Conservation (phyloP, 345 rosid species). For the Lepidium africanum region DNA sequence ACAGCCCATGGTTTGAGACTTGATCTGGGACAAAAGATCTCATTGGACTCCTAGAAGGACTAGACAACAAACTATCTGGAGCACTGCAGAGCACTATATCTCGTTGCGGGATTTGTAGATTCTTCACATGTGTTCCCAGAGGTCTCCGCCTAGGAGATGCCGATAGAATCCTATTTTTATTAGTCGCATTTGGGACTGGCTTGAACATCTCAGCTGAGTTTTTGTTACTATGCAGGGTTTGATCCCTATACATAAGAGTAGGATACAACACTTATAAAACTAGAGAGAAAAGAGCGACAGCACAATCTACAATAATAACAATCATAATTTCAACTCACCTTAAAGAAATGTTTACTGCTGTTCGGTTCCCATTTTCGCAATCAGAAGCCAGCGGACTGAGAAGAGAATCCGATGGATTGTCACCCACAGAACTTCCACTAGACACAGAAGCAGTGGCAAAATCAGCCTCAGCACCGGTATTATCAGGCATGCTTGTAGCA, state of each 20-base stretch:
- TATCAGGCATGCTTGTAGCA: conserved; percentile 39
- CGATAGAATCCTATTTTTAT: conserved; percentile 39
- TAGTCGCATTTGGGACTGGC: conserved; percentile 40
- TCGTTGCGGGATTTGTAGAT: conserved; percentile 59
- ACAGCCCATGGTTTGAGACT: conserved; percentile 53
- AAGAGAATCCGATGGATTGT: conserved; percentile 53
- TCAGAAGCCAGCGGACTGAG: conserved; percentile 69
- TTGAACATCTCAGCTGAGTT: conserved; percentile 53
- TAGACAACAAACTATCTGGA: conserved; percentile 92
- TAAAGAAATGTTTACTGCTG: conserved; percentile 47
- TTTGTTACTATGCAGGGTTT: conserved; percentile 30
- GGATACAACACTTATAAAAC: conserved; percentile 9
- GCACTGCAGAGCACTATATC: conserved; percentile 62
- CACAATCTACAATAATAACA: neutral
- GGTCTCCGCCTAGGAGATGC: conserved; percentile 64
- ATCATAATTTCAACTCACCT: conserved; percentile 40
- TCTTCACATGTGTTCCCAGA: conserved; percentile 46
- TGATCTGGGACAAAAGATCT: conserved; percentile 68
- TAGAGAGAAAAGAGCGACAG: neutral
- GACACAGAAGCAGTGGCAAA: conserved; percentile 58
- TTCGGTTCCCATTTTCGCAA: conserved; percentile 57
- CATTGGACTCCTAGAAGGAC: conserved; percentile 97
- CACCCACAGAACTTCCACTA: conserved; percentile 60
- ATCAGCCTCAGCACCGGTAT: conserved; percentile 45
- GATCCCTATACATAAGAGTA: conserved; percentile 52